Evolutionary conservation across 345 rosid genomes (phyloP).

Genomic region (Geranium rotundifolium): DNA sequence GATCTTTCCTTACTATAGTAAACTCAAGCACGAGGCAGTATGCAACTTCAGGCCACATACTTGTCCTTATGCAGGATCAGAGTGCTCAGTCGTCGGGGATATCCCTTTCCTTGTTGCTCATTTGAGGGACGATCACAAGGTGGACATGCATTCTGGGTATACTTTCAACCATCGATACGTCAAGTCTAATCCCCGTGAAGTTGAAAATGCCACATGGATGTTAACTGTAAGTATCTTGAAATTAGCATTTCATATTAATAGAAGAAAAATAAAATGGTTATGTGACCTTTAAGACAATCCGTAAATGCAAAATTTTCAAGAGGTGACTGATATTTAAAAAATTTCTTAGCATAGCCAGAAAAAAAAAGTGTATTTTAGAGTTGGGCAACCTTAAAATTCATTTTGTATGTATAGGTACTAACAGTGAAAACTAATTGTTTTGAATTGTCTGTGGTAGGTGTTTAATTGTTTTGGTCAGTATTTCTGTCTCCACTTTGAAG

Average conservation of each 20-base stretch:
- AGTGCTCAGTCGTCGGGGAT: slow-evolving; percentile 72
- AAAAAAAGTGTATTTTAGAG: too few species aligned
- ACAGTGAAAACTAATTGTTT: not conserved
- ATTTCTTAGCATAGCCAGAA: too few species aligned
- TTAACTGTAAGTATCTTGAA: slow-evolving; percentile 58
- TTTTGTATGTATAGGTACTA: not conserved
- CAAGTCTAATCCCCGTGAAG: slow-evolving; percentile 96
- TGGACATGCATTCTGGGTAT: slow-evolving; percentile 95
- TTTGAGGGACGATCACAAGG: slow-evolving; percentile 88
- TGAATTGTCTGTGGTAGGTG: slow-evolving; percentile 35
- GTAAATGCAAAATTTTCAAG: too few species aligned
- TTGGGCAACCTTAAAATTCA: too few species aligned
- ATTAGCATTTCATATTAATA: too few species aligned
- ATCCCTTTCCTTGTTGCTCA: slow-evolving; percentile 82
- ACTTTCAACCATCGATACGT: slow-evolving; percentile 96
- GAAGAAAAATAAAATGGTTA: too few species aligned
- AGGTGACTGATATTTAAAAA: too few species aligned
- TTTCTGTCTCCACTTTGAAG: slow-evolving; percentile 96
- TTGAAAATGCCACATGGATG: slow-evolving; percentile 97
- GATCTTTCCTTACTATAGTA: slow-evolving; percentile 89
- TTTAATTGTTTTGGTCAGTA: slow-evolving; percentile 90
- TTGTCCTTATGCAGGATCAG: slow-evolving; percentile 95
- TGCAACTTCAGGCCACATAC: slow-evolving; percentile 88
- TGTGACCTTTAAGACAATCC: too few species aligned
- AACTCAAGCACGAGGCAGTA: slow-evolving; percentile 75